These are phyloP conservation scores for Polyrhizophydium stewartii DNA, from an alignment of 371 early-diverging fungal genomes.

Conservation along the genomic window DNA sequence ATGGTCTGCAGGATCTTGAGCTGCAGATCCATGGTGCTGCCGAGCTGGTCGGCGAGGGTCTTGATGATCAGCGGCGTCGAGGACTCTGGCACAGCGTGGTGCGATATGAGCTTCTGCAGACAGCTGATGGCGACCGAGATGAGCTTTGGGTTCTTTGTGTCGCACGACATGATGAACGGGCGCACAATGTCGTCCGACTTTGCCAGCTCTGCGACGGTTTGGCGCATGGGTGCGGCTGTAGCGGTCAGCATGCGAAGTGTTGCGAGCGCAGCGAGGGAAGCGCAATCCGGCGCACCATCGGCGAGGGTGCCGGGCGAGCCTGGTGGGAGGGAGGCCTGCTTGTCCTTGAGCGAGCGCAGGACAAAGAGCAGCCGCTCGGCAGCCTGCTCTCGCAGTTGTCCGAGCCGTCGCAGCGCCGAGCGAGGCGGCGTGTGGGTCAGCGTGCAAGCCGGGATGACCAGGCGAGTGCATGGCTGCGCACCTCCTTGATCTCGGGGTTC, in stretches of 20 bases:
- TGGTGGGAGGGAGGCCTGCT: constrained; percentile 6
- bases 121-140: constrained; percentile 83
- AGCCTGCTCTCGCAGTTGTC: constrained; percentile 28
- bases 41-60: constrained; percentile 67
- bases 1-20: constrained; percentile 90
- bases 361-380: constrained; percentile 46
- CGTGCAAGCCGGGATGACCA: background rate
- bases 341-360: constrained; percentile 36
- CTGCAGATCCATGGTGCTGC: constrained; percentile 78
- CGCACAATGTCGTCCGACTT: constrained; percentile 76
- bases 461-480: constrained; percentile 20
- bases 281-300: too few species aligned
- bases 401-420: too few species aligned
- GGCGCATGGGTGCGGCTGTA: too few species aligned
- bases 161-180: constrained; percentile 89
- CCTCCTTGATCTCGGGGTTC: constrained; percentile 94
- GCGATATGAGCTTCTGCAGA: constrained; percentile 80
- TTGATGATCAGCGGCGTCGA: constrained; percentile 66
- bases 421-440: background rate
- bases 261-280: too few species aligned
- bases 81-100: constrained; percentile 78
- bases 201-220: constrained; percentile 63
- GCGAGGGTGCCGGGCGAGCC: background rate
- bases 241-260: too few species aligned
- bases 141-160: constrained; percentile 81